Percentiles rank a stretch among this genome's conserved stretches.
These are phyloP conservation scores for Xylaria sp. DNA, from an alignment of 2,329 filamentous ascomycete species.

Conservation along the genomic window DNA sequence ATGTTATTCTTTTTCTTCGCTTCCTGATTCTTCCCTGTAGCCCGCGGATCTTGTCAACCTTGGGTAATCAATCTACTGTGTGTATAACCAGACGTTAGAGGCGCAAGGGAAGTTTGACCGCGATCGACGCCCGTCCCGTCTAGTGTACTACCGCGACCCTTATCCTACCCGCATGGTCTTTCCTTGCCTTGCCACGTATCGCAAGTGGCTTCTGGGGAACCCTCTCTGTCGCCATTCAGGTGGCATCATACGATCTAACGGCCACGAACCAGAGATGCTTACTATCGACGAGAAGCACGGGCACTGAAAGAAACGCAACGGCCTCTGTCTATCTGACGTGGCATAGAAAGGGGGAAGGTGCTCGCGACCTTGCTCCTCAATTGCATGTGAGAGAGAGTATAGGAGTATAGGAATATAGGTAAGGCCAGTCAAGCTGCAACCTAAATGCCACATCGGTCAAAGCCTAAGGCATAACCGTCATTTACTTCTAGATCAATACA, in stretches of 20 bases:
- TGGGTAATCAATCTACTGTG: conserved; percentile 1
- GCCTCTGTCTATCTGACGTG: conserved; percentile 9
- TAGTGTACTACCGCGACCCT: neutral
- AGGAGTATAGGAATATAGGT: conserved; percentile 20
- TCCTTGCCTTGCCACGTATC: conserved; percentile 12
- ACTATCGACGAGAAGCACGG: conserved; percentile 10
- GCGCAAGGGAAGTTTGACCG: conserved; percentile 16
- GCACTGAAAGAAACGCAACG: conserved; percentile 15
- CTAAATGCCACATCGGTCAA: conserved; percentile 11
- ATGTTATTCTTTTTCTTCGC: conserved; percentile 7
- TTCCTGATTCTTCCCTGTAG: conserved; percentile 25
- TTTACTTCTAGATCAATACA: conserved; percentile 27
- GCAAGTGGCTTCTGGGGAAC: conserved; percentile 39
- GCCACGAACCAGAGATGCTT: conserved; percentile 16
- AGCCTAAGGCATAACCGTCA: conserved; percentile 6
- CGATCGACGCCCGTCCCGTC: conserved; percentile 25
- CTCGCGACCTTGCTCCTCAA: conserved; percentile 14
- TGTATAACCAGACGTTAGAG: conserved; percentile 25
- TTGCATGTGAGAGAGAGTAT: conserved; percentile 8
- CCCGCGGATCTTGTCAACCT: conserved; percentile 6
- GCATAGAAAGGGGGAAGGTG: neutral
- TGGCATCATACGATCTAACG: conserved; percentile 23
- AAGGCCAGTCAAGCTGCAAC: conserved; percentile 27
- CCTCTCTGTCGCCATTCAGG: conserved; percentile 29
- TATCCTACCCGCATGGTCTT: conserved; percentile 18